Evolutionary conservation across 2,329 filamentous ascomycete genomes (phyloP).

Genomic region (Albophoma yamanashiensis): DNA sequence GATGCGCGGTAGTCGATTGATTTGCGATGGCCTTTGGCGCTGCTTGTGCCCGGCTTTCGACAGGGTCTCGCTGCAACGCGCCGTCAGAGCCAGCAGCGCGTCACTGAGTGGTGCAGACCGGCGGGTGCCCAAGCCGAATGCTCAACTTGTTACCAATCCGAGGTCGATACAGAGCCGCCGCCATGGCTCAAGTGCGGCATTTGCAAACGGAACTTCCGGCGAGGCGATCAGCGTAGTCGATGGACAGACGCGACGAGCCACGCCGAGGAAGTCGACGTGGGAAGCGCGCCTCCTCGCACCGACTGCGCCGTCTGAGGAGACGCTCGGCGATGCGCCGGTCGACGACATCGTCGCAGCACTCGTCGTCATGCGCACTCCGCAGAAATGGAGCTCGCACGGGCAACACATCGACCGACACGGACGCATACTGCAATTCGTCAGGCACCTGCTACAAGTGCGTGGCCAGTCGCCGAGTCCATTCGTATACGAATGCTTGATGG

Average conservation of each 20-base stretch:
- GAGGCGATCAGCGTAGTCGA: neutral
- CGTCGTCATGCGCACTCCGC: constrained; percentile 12
- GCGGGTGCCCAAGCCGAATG: constrained; percentile 1
- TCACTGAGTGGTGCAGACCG: neutral
- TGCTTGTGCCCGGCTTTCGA: constrained; percentile 50
- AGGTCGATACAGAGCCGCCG: constrained; percentile 7
- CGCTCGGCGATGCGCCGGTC: constrained; percentile 7
- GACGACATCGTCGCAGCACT: constrained; percentile 18
- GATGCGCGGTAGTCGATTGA: constrained; percentile 22
- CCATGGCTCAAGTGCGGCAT: constrained; percentile 7
- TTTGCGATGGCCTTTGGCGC: constrained; percentile 51
- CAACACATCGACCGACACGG: constrained; percentile 13
- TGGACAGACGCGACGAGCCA: neutral
- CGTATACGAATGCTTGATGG: constrained; percentile 66
- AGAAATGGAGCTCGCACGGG: constrained; percentile 7
- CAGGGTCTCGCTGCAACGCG: constrained; percentile 20
- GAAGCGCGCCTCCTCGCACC: constrained; percentile 8
- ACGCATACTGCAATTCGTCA: constrained; percentile 33
- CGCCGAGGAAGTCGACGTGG: neutral
- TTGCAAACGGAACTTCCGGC: neutral
- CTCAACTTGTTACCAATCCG: neutral
- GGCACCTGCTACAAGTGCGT: constrained; percentile 46
- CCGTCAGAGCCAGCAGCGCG: constrained; percentile 12
- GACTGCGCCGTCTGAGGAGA: constrained; percentile 8
- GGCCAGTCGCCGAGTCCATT: constrained; percentile 42